A percentile compares a stretch with the other conserved stretches of the same genome.
phyloP scores from a whole-genome alignment of 2,329 filamentous ascomycete genomes.

The Ophiocordyceps robertsii region DNA sequence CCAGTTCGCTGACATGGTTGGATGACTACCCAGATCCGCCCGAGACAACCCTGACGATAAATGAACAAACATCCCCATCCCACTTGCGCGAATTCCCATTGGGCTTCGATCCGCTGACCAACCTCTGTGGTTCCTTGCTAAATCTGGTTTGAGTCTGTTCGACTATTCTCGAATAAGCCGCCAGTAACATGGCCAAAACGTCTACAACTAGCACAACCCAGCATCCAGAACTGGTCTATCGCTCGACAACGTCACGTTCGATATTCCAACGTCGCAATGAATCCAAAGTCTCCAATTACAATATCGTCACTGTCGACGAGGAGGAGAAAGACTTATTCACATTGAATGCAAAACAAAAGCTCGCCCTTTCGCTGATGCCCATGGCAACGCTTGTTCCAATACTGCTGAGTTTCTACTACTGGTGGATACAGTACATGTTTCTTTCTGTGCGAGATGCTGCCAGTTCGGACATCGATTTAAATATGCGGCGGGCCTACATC shows the following conservation, averaged over 20 bases:
- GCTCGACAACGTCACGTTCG: background rate
- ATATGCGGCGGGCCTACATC: background rate
- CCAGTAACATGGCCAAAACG: background rate
- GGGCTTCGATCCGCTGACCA: background rate
- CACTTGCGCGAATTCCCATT: background rate
- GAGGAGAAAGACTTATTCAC: background rate
- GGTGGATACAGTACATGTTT: background rate
- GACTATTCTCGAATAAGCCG: background rate
- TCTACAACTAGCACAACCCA: background rate
- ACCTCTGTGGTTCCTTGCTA: background rate
- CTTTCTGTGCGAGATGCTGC: background rate
- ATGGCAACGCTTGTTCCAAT: background rate
- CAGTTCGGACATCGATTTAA: background rate
- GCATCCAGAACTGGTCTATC: background rate
- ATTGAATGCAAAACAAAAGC: background rate
- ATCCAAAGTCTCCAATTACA: background rate
- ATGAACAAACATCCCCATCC: too few species aligned
- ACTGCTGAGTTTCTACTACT: background rate
- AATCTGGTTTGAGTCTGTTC: background rate
- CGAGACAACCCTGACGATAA: background rate
- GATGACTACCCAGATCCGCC: background rate
- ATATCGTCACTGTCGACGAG: background rate
- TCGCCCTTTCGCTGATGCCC: background rate
- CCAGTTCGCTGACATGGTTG: too few species aligned
- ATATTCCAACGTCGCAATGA: background rate